Percentiles rank a stretch among this genome's conserved stretches.
phyloP scores from a whole-genome alignment of 2,329 filamentous ascomycete species.

The Lasiodiplodia sp. region DNA sequence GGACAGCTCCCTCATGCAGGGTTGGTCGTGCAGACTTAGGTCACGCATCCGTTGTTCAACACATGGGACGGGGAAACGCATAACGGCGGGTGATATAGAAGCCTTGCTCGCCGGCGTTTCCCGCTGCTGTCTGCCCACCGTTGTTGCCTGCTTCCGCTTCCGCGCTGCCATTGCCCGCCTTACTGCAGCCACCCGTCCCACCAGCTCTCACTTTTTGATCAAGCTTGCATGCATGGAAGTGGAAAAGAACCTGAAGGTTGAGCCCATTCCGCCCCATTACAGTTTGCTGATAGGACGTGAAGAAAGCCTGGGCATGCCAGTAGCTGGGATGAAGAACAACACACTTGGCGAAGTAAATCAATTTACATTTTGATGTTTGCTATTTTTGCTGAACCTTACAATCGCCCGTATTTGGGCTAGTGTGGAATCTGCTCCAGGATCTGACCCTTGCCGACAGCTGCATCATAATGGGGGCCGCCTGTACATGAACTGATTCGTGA shows the following conservation, averaged over 20 bases:
- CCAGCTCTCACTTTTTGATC: background rate
- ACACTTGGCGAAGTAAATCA: too few species aligned
- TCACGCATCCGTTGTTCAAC: background rate
- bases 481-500: too few species aligned
- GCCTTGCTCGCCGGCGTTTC: background rate
- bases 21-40: background rate
- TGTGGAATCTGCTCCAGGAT: too few species aligned
- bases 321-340: too few species aligned
- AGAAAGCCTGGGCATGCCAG: too few species aligned
- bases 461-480: too few species aligned
- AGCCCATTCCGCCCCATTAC: background rate
- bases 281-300: too few species aligned
- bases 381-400: too few species aligned
- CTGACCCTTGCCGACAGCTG: too few species aligned
- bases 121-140: background rate
- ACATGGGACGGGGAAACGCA: background rate
- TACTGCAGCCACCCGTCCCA: slow-evolving; percentile 12
- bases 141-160: background rate
- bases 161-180: slow-evolving; percentile 1
- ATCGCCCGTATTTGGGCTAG: too few species aligned
- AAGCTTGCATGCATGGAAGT: slow-evolving; percentile 10
- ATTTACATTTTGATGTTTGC: too few species aligned
- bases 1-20: background rate
- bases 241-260: background rate
- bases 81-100: slow-evolving; percentile 1